phyloP scores from a whole-genome alignment of 2,329 filamentous ascomycete species.

The Simplicillium aogashimaense region DNA sequence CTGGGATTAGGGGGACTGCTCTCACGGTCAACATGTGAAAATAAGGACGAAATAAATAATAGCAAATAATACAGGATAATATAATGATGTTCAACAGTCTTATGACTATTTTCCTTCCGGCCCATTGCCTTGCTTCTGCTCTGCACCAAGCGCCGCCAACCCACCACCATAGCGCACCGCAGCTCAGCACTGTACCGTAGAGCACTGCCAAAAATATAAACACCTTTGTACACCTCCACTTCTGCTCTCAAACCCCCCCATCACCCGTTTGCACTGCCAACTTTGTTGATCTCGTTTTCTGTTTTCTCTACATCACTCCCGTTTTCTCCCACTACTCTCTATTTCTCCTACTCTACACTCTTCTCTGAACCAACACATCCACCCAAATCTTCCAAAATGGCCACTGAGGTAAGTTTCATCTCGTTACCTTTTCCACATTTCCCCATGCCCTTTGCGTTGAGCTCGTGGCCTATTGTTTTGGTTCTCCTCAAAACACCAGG shows the following conservation, averaged over 20 bases:
- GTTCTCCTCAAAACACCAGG: no score
- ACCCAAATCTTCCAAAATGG: conserved; percentile 34
- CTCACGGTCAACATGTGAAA: no score
- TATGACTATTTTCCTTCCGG: no score
- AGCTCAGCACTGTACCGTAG: no score
- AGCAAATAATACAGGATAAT: no score
- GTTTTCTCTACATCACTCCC: conserved; percentile 6
- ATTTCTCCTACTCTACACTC: no score
- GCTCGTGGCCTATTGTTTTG: neutral
- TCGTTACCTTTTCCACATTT: conserved; percentile 6
- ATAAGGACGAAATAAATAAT: no score
- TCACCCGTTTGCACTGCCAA: conserved; percentile 5
- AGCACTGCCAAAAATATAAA: no score
- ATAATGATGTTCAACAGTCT: no score
- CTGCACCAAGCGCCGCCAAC: neutral
- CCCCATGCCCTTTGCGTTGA: conserved; percentile 1
- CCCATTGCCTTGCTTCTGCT: conserved; percentile 3
- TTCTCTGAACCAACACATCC: neutral
- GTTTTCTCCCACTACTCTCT: conserved; percentile 1
- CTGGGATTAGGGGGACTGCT: no score
- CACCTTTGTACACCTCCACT: no score
- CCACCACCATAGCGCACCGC: no score
- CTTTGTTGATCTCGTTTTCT: neutral
- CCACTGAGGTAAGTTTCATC: conserved; percentile 47
- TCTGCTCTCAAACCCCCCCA: conserved; percentile 7